Percentiles rank a stretch among this genome's conserved stretches.
Evolutionary conservation across 108 stramenopile genomes (phyloP).

Genomic region (Epithemia pelagica): DNA sequence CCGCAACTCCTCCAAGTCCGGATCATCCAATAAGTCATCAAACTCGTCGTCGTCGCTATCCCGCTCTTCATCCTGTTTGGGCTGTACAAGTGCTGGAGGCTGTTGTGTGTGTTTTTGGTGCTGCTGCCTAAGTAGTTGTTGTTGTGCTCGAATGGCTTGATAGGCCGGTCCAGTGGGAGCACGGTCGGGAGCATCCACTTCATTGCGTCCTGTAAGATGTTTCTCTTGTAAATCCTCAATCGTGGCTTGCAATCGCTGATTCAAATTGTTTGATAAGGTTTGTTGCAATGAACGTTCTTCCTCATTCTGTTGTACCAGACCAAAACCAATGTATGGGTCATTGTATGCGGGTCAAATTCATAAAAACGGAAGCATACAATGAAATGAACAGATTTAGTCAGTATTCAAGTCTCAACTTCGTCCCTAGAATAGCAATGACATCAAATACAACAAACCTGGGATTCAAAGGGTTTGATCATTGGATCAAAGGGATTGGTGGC

Average conservation of each 20-base stretch:
- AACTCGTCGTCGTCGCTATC: slow-evolving; percentile 36
- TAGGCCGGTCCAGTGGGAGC: slow-evolving; percentile 51
- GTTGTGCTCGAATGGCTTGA: slow-evolving; percentile 21
- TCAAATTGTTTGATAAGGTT: slow-evolving; percentile 53
- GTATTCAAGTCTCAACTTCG: too few relatives aligned
- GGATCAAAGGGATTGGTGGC: slow-evolving; percentile 70
- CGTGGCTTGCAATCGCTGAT: slow-evolving; percentile 53
- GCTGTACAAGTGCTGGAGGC: slow-evolving; percentile 17
- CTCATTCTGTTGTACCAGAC: slow-evolving; percentile 38
- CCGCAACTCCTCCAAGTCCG: slow-evolving; percentile 67
- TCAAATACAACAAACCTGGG: not conserved
- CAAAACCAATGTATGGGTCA: too few relatives aligned
- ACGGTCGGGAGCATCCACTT: slow-evolving; percentile 51
- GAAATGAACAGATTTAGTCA: not conserved
- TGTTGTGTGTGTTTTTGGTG: slow-evolving; percentile 14
- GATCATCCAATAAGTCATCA: slow-evolving; percentile 51
- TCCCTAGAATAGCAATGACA: not conserved
- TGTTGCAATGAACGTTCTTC: slow-evolving; percentile 47
- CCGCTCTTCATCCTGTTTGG: slow-evolving; percentile 15
- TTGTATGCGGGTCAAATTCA: too few relatives aligned
- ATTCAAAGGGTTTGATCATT: slow-evolving; percentile 55
- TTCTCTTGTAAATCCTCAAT: slow-evolving; percentile 54
- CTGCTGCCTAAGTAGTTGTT: slow-evolving; percentile 11
- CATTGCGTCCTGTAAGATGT: slow-evolving; percentile 35
- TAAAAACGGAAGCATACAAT: not conserved